These are phyloP conservation scores for Sporisorium exsertum DNA, from an alignment of 1,284 basidiomycete species.

Conservation along the genomic window DNA sequence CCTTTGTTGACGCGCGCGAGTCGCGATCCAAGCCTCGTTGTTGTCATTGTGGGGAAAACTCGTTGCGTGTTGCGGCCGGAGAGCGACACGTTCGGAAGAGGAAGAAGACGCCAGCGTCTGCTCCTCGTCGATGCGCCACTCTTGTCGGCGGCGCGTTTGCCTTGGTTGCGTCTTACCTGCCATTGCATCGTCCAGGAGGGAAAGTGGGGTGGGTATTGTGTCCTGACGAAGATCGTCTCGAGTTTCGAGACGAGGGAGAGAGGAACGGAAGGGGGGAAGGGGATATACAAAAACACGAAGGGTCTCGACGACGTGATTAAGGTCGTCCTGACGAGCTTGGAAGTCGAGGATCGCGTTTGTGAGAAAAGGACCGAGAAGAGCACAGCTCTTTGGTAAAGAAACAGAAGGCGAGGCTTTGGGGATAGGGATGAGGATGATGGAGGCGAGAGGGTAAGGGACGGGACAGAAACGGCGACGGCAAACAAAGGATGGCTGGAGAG, in stretches of 20 bases:
- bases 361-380: conserved; percentile 25
- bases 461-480: conserved; percentile 2
- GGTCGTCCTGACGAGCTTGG: conserved; percentile 32
- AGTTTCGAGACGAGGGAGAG: conserved; percentile 15
- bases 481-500: not conserved
- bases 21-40: not conserved
- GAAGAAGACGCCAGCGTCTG: conserved; percentile 48
- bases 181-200: conserved; percentile 39
- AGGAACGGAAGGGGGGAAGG: not conserved
- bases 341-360: conserved; percentile 18
- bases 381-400: conserved; percentile 41
- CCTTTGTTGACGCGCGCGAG: conserved; percentile 5
- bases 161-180: conserved; percentile 19
- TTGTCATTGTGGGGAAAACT: not conserved
- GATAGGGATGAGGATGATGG: conserved; percentile 25
- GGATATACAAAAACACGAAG: conserved; percentile 4
- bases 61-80: conserved; percentile 18
- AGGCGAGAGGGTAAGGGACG: conserved; percentile 8
- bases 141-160: conserved; percentile 12
- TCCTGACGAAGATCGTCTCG: conserved; percentile 19
- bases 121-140: conserved; percentile 17
- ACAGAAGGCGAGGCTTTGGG: conserved; percentile 31
- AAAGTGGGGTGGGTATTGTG: conserved; percentile 22
- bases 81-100: conserved; percentile 29
- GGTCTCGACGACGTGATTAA: conserved; percentile 10